phyloP scores from a whole-genome alignment of 140 eudicot genomes.

The Erigeron philadelphicus region DNA sequence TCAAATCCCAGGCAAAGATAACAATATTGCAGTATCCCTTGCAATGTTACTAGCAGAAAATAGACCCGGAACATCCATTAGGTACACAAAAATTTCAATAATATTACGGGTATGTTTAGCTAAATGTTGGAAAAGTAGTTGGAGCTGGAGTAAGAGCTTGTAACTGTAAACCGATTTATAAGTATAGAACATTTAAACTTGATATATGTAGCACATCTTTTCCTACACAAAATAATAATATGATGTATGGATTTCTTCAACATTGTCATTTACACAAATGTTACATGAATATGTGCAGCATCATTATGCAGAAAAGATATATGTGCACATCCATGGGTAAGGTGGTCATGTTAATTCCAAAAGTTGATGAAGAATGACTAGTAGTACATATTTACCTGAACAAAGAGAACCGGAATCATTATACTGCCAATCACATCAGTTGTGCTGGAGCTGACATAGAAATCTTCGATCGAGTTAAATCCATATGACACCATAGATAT shows the following conservation, averaged over 20 bases:
- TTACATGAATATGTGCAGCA: conserved; percentile 15
- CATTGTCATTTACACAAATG: conserved; percentile 13
- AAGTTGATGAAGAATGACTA: conserved; percentile 12
- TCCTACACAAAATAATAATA: neutral
- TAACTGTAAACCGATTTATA: neutral
- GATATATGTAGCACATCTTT: neutral
- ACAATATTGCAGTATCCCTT: conserved; percentile 11
- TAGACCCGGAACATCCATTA: neutral
- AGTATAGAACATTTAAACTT: neutral
- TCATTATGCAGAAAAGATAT: conserved; percentile 10
- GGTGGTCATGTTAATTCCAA: conserved; percentile 8
- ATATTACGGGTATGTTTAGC: conserved; percentile 7
- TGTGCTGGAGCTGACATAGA: conserved; percentile 58
- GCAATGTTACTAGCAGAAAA: neutral
- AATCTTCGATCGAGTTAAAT: conserved; percentile 59
- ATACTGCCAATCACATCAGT: conserved; percentile 49
- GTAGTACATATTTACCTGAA: conserved; percentile 53
- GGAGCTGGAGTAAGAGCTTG: neutral
- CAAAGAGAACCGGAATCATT: conserved; percentile 84
- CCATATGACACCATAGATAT: conserved; percentile 87
- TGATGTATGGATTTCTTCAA: neutral
- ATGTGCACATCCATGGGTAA: conserved; percentile 2
- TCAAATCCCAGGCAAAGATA: conserved; percentile 1
- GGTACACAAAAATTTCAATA: conserved; percentile 2
- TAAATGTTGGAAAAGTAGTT: neutral